Evolutionary conservation across 257 asterid species (phyloP).

Genomic region (Schizonepeta tenuifolia): DNA sequence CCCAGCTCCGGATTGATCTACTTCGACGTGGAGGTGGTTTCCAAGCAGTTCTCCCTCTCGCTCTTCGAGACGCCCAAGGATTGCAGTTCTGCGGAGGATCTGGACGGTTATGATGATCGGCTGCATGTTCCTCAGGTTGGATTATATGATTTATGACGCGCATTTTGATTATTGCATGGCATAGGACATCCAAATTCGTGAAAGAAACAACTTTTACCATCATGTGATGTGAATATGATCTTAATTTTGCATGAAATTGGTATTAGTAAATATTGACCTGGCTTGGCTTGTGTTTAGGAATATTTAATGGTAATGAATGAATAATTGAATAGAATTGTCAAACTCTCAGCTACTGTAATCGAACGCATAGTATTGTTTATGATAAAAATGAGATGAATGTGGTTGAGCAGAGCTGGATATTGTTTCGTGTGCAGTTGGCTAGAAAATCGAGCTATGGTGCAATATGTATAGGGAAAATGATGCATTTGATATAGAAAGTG

Average conservation of each 20-base stretch:
- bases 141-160: background rate
- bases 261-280: background rate
- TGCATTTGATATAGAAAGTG: background rate
- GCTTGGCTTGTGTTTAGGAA: background rate
- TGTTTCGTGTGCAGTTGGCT: background rate
- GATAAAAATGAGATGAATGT: background rate
- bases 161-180: background rate
- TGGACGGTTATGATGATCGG: conserved; percentile 17
- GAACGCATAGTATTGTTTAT: background rate
- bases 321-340: background rate
- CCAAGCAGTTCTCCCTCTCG: conserved; percentile 75
- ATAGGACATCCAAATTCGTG: background rate
- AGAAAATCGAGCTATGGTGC: background rate
- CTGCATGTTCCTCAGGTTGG: conserved; percentile 49
- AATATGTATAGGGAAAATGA: background rate
- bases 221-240: no score
- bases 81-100: conserved; percentile 40
- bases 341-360: background rate
- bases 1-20: conserved; percentile 91
- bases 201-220: background rate
- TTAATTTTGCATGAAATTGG: background rate
- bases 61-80: conserved; percentile 75
- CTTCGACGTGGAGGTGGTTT: conserved; percentile 74
- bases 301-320: background rate
- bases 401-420: background rate